Percentiles rank a stretch among this genome's conserved stretches.
These are phyloP conservation scores for Exophiala sp. DNA, from an alignment of 2,329 filamentous ascomycete species.

Conservation along the genomic window DNA sequence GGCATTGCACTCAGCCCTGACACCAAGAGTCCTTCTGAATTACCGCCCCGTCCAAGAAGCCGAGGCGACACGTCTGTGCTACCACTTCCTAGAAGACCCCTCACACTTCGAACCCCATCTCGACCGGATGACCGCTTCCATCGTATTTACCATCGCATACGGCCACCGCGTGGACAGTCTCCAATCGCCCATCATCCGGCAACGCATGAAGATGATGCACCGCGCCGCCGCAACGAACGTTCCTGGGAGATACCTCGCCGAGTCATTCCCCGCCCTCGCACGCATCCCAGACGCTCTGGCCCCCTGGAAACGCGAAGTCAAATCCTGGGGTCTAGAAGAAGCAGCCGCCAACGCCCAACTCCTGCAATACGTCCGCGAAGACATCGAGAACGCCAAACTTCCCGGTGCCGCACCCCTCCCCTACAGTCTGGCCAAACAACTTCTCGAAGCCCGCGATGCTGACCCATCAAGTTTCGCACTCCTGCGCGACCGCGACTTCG, in stretches of 20 bases:
- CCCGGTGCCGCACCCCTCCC: slow-evolving; percentile 32
- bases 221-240: slow-evolving; percentile 36
- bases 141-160: slow-evolving; percentile 40
- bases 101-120: slow-evolving; percentile 36
- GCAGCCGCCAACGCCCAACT: slow-evolving; percentile 31
- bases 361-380: slow-evolving; percentile 39
- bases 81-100: slow-evolving; percentile 33
- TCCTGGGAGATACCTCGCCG: slow-evolving; percentile 38
- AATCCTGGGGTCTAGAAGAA: slow-evolving; percentile 31
- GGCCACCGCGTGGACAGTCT: slow-evolving; percentile 36
- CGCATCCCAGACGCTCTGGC: slow-evolving; percentile 30
- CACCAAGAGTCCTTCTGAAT: slow-evolving; percentile 36
- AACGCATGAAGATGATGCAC: slow-evolving; percentile 36
- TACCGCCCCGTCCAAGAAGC: slow-evolving; percentile 33
- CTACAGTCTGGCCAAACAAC: slow-evolving; percentile 44
- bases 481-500: slow-evolving; percentile 38
- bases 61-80: slow-evolving; percentile 32
- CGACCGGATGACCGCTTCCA: slow-evolving; percentile 37
- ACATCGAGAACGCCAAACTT: slow-evolving; percentile 29
- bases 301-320: slow-evolving; percentile 33
- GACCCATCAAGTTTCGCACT: slow-evolving; percentile 34
- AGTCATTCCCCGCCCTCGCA: slow-evolving; percentile 34
- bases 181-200: slow-evolving; percentile 33
- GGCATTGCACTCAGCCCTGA: slow-evolving; percentile 43
- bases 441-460: slow-evolving; percentile 37